Evolutionary conservation across 1,139 yeast genomes (phyloP).

Genomic region (Nakaseomyces uthaithaninus): DNA sequence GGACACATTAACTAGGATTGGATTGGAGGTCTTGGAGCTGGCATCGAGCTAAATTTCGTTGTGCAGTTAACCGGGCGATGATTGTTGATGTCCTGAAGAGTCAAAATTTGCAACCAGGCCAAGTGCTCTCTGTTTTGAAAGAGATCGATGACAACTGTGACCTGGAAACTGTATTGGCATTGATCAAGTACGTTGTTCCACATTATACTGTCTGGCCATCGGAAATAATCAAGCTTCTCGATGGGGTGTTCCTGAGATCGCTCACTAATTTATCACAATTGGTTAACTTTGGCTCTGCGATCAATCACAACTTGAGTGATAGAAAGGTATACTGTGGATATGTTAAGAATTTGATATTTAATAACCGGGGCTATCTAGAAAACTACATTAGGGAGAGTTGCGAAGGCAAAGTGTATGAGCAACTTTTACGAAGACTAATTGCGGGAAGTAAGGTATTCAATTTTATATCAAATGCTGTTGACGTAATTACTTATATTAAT

Average conservation of each 20-base stretch:
- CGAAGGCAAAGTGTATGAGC: neutral
- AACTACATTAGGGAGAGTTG: neutral
- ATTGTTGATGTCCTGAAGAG: neutral
- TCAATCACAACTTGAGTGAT: neutral
- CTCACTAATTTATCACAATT: neutral
- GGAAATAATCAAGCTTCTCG: neutral
- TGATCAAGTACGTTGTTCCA: slow-evolving; percentile 4
- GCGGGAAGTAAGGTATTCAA: slow-evolving; percentile 1
- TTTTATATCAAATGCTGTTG: neutral
- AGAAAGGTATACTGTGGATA: neutral
- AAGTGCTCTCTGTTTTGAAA: neutral
- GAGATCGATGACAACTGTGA: neutral
- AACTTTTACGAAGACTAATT: neutral
- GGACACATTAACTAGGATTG: no score
- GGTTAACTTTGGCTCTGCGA: neutral
- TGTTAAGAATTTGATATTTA: neutral
- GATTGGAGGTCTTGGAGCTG: no score
- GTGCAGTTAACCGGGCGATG: no score
- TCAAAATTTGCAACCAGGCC: neutral
- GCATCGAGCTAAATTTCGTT: no score
- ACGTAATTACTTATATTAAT: neutral
- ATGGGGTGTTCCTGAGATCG: neutral
- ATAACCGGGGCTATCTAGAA: neutral
- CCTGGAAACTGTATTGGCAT: neutral
- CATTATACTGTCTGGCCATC: neutral